These are phyloP conservation scores for Ganoderma meredithae DNA, from an alignment of 1,284 basidiomycete genomes.

Conservation along the genomic window DNA sequence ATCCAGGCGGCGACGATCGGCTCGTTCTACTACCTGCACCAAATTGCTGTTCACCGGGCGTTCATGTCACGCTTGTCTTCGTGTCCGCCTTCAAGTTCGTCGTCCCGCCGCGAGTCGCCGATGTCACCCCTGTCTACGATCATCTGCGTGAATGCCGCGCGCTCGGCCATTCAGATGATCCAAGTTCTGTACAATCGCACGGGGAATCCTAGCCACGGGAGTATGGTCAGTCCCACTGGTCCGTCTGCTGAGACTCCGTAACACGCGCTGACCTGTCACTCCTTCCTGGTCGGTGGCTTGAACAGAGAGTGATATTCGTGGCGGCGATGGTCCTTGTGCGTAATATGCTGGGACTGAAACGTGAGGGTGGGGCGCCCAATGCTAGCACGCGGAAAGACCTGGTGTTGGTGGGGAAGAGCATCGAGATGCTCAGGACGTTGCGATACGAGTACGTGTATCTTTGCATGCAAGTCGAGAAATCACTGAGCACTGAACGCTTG, in stretches of 20 bases:
- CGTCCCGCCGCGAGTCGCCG: conserved; percentile 43
- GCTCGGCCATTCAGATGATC: conserved; percentile 60
- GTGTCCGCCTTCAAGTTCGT: not conserved
- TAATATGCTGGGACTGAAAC: no score
- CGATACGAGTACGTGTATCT: no score
- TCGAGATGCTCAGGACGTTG: no score
- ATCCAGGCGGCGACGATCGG: conserved; percentile 76
- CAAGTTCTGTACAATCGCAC: conserved; percentile 46
- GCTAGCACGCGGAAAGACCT: no score
- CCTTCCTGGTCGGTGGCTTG: no score
- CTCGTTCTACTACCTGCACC: conserved; percentile 71
- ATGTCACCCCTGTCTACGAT: conserved; percentile 61
- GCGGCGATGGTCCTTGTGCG: no score
- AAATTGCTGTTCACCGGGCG: conserved; percentile 71
- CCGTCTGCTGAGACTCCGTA: not conserved
- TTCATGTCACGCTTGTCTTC: conserved; percentile 5
- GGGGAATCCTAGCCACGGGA: conserved; percentile 31
- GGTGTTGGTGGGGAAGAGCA: no score
- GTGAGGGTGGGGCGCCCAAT: no score
- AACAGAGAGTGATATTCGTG: no score
- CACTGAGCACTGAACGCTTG: no score
- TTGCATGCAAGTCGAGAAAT: no score
- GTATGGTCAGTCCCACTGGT: conserved; percentile 31
- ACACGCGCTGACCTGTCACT: no score
- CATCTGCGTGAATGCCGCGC: conserved; percentile 69